Evolutionary conservation across 176 grass and related monocot species (phyloP), one percentile per base, ranked within the genome.

Genomic region (Tillandsia leiboldiana): DNA sequence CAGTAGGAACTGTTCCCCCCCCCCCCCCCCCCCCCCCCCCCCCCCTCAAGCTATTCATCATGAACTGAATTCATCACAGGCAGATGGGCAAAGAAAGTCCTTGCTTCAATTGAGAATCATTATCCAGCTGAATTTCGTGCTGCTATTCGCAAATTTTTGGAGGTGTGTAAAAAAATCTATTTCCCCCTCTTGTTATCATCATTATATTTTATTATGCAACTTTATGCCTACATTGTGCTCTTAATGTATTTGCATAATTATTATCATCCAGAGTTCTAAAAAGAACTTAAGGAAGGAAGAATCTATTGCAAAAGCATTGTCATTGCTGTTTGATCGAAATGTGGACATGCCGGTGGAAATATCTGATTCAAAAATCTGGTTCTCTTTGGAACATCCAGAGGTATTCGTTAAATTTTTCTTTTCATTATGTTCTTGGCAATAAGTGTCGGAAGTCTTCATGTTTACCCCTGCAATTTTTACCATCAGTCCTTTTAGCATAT

Each of bases 371-470:
- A 90, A 90, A 71, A 71, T 92, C 61, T 96, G 93, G 93, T 86
- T 96, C 63, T 87, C 75, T 72, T 83, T 96, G 79, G 89, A 96
- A 63, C 85, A 92, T 82, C 93, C 93, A 68, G 90, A 92, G 93
- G 93, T 91, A 76, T 78, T 67, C 48, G 65, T 8, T 82, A 26
- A 65, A 78, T 23, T 51, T 11, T 48, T 26, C 33, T 42, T 42
- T 42, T 42, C 33, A 42, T 42, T 42, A 8, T 42, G 33, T 42
- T 42, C 33, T 42, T 42, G 33, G 1, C 20, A 42, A 42, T 42
- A 7, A 42, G 33, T 42, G 3, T 42, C 0, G 33, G 33, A 42
- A 42, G 4, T 42, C 33, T 42, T 42, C 33, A 29, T 29, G 28
- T 29, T 29, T 29, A 29, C 28, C 9, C 15, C 26, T 28, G 8